Evolutionary conservation across 331 rosid genomes (phyloP).

Genomic region (Quercus lobata): DNA sequence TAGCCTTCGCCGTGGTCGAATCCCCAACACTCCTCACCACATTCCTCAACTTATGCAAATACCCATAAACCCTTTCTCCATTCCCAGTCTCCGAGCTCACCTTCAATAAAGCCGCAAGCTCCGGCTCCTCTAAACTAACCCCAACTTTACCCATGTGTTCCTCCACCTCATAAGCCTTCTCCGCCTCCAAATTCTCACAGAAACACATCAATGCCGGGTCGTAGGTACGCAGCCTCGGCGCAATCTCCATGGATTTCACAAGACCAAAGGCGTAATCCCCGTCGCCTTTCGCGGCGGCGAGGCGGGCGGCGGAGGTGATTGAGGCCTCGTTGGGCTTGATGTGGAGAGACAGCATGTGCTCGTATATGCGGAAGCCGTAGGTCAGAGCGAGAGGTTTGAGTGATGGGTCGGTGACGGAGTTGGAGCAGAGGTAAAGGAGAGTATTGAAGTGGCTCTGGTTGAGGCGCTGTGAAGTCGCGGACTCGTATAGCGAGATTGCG

Average conservation of each 20-base stretch:
- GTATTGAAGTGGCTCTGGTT: slow-evolving; percentile 68
- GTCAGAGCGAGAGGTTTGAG: slow-evolving; percentile 38
- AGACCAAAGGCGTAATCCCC: slow-evolving; percentile 56
- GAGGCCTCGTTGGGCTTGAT: slow-evolving; percentile 78
- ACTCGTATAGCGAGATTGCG: slow-evolving; percentile 56
- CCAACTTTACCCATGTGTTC: slow-evolving; percentile 46
- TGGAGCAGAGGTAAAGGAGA: slow-evolving; percentile 80
- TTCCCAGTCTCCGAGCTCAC: slow-evolving; percentile 53
- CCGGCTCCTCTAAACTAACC: slow-evolving; percentile 58
- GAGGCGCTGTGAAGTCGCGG: slow-evolving; percentile 43
- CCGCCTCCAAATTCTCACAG: slow-evolving; percentile 57
- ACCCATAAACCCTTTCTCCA: slow-evolving; percentile 61
- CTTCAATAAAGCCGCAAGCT: slow-evolving; percentile 61
- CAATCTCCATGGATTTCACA: slow-evolving; percentile 41
- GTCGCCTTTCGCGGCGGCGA: slow-evolving; percentile 67
- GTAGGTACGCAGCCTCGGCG: slow-evolving; percentile 64
- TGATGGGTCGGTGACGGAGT: slow-evolving; percentile 41
- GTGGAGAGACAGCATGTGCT: slow-evolving; percentile 40
- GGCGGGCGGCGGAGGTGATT: slow-evolving; percentile 64
- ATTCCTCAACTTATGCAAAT: slow-evolving; percentile 71
- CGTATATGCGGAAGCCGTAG: slow-evolving; percentile 61
- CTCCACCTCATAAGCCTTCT: slow-evolving; percentile 80
- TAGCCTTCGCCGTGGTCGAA: slow-evolving; percentile 35
- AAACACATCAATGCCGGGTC: slow-evolving; percentile 70
- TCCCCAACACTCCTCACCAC: slow-evolving; percentile 54